Base-by-base conservation (phyloP, 2,329 filamentous ascomycete species). In the Phyllosticta citribraziliensis region DNA sequence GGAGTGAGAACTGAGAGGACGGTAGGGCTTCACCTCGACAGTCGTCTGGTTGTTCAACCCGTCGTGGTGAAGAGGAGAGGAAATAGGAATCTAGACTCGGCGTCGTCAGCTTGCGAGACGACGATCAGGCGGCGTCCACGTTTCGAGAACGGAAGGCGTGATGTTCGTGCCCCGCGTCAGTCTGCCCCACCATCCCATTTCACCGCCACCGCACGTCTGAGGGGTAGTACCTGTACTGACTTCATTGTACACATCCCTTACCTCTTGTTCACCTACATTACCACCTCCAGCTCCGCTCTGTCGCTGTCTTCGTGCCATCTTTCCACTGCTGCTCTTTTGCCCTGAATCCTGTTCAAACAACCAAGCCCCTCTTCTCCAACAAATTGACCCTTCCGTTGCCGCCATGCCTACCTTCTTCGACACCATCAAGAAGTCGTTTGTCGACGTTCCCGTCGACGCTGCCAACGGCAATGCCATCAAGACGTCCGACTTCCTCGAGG, bases 401-500 rank as follows among this genome's bases (percentile, higher is more conserved):
- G 22, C 55, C 55, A 58, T 55, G 55, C 55, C 52, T 30, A 96
- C 91, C 69, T 91, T 92, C 80, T 88, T 97, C 77, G 86, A 95
- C 73, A 89, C 86, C 68, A 82, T 95, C 76, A 88, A 89, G 80
- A 83, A 82, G 73, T 93, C 88, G 69, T 99, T 96, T 79, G 81
- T 82, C 65, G 84, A 93, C 68, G 93, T 97, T 60, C 86, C 89
- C 14, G 76, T 96, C 68, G 84, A 91, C 69, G 80, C 82, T 64
- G 86, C 85, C 76, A 87, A 91, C 64, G 86, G 85, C 76, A 88
- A 91, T 78, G 54, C 59, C 55, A 86, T 97, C 70, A 78, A 84
- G 60, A 97, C 94, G 55, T 84, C 83, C 62, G 85, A 95, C 74
- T 99, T 97, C 77, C 87, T 97, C 65, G 89, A 96, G 66, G 94